Percentiles rank a stretch among this genome's conserved stretches.
These are phyloP conservation scores for Ophiostoma tasmaniense DNA, from an alignment of 2,329 filamentous ascomycete genomes.

Conservation along the genomic window DNA sequence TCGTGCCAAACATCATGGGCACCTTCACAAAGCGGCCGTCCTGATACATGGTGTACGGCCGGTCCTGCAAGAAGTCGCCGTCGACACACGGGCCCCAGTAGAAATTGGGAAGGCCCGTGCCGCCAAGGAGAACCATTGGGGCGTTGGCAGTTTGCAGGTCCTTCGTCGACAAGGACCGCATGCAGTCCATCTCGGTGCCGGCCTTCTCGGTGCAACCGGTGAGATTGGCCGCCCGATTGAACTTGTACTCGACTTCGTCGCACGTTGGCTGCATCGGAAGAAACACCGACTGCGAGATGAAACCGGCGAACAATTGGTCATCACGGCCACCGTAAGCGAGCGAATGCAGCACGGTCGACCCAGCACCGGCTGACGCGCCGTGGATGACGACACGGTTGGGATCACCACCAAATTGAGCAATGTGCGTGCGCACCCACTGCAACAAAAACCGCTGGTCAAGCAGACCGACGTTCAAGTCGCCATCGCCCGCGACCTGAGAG, in stretches of 20 bases:
- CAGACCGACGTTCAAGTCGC: background rate
- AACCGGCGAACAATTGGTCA: background rate
- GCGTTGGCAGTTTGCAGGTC: background rate
- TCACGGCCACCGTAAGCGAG: background rate
- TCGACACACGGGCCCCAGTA: slow-evolving; percentile 46
- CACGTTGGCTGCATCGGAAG: background rate
- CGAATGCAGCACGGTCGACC: background rate
- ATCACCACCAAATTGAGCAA: background rate
- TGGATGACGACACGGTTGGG: background rate
- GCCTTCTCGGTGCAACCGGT: background rate
- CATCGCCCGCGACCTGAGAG: background rate
- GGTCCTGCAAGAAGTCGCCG: slow-evolving; percentile 36
- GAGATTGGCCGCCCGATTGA: background rate
- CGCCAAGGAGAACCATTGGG: background rate
- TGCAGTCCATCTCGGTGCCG: background rate
- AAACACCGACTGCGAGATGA: background rate
- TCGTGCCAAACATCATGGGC: slow-evolving; percentile 37
- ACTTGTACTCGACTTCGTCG: background rate
- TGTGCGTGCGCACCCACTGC: background rate
- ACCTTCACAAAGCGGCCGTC: slow-evolving; percentile 35
- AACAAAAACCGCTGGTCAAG: background rate
- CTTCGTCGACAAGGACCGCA: background rate
- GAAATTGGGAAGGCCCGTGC: slow-evolving; percentile 26
- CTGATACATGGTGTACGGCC: slow-evolving; percentile 34
- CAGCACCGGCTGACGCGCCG: background rate